Conservation (phyloP, 2,329 filamentous ascomycete genomes). For the Ophiostoma piceae region DNA sequence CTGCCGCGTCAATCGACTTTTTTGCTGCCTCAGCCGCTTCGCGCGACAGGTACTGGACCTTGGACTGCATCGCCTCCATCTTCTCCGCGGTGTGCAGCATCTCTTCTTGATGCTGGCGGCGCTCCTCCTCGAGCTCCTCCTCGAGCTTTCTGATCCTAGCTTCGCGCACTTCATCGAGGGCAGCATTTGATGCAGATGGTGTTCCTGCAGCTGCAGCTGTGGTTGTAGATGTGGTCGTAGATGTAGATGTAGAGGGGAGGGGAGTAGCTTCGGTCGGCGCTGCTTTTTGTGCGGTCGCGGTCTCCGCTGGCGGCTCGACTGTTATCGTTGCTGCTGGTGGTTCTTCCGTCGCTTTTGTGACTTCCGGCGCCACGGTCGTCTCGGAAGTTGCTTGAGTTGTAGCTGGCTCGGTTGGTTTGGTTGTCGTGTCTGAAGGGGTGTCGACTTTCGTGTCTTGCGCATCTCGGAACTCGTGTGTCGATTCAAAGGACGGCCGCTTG, state of each 20-base stretch:
- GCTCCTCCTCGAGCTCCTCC: conserved; percentile 36
- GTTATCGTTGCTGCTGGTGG: not conserved
- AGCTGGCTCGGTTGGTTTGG: not conserved
- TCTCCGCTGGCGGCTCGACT: not conserved
- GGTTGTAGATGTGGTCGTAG: not conserved
- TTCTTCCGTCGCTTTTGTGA: not conserved
- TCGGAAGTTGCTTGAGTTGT: not conserved
- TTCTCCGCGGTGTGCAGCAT: conserved; percentile 77
- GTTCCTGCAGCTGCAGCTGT: not conserved
- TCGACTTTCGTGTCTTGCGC: not conserved
- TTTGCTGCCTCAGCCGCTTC: conserved; percentile 73
- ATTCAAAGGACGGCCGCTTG: conserved; percentile 23
- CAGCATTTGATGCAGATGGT: conserved; percentile 4
- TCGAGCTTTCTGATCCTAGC: conserved; percentile 38
- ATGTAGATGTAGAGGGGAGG: not conserved
- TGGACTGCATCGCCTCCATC: conserved; percentile 86
- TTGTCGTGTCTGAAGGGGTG: not conserved
- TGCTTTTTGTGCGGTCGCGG: not conserved
- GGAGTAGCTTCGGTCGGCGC: not conserved
- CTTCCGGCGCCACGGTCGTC: not conserved
- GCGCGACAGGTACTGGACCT: conserved; percentile 80
- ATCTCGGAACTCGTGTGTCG: conserved; percentile 9
- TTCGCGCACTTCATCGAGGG: conserved; percentile 37
- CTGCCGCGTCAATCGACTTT: conserved; percentile 57
- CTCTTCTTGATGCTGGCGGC: conserved; percentile 68